Conservation (phyloP, 805 yeast genomes). For the Pichia insulana region DNA sequence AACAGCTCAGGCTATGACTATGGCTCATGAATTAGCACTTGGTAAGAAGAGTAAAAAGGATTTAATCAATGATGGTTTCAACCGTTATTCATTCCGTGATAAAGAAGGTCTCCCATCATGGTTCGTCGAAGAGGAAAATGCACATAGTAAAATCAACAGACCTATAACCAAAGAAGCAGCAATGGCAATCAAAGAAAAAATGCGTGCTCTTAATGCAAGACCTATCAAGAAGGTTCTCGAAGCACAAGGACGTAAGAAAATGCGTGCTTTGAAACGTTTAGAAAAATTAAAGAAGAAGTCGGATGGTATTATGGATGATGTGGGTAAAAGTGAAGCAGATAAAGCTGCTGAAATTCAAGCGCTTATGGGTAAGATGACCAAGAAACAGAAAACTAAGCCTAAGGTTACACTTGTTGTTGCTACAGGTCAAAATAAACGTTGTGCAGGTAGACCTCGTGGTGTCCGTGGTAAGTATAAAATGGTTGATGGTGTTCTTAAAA, state of each 20-base stretch:
- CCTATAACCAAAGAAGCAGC: conserved; percentile 96
- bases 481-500: conserved; percentile 98
- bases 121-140: conserved; percentile 89
- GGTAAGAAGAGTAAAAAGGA: conserved; percentile 83
- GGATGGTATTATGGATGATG: conserved; percentile 82
- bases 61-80: conserved; percentile 85
- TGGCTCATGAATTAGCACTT: conserved; percentile 90
- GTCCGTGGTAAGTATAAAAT: conserved; percentile 95
- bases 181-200: conserved; percentile 63
- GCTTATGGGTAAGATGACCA: conserved; percentile 73
- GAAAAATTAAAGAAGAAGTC: conserved; percentile 90
- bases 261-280: conserved; percentile 80
- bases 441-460: conserved; percentile 94
- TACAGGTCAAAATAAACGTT: conserved; percentile 71
- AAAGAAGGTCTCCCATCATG: conserved; percentile 89
- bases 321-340: conserved; percentile 81
- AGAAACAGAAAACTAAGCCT: conserved; percentile 61
- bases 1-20: conserved; percentile 94
- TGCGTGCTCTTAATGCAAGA: conserved; percentile 83
- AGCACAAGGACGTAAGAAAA: conserved; percentile 92
- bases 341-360: conserved; percentile 89
- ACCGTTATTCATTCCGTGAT: conserved; percentile 87
- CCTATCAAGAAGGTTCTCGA: conserved; percentile 98
- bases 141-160: conserved; percentile 74
- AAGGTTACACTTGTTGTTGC: conserved; percentile 88